Evolutionary conservation across 179 eudicot genomes (phyloP).

Genomic region (Camellia oleifera): DNA sequence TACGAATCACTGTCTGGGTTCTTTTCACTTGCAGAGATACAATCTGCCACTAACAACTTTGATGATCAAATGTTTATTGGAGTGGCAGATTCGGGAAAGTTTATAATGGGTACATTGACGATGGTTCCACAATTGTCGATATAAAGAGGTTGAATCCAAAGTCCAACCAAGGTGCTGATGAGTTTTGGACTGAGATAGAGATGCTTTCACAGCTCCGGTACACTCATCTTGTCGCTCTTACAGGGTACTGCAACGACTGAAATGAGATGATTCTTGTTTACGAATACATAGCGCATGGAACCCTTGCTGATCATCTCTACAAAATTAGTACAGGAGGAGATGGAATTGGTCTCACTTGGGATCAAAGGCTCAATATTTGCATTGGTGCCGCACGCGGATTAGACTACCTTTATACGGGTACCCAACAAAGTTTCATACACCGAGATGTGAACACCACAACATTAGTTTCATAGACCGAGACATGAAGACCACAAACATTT

Average conservation of each 20-base stretch:
- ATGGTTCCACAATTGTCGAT: conserved; percentile 8
- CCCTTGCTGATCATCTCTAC: conserved; percentile 12
- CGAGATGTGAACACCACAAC: too few relatives aligned
- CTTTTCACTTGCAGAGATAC: conserved; percentile 4
- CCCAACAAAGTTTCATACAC: conserved; percentile 1
- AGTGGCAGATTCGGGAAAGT: conserved; percentile 1
- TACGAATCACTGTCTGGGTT: background rate
- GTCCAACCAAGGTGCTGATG: conserved; percentile 13
- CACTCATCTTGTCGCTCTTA: conserved; percentile 12
- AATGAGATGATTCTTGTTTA: conserved; percentile 14
- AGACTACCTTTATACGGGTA: conserved; percentile 8
- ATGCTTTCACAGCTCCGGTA: conserved; percentile 13
- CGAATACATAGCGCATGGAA: conserved; percentile 3
- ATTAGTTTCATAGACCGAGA: background rate
- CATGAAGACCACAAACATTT: conserved; percentile 10
- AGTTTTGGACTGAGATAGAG: conserved; percentile 13
- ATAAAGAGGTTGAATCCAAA: conserved; percentile 9
- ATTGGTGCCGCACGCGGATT: conserved; percentile 11
- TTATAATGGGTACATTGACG: conserved; percentile 1
- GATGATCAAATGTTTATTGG: background rate
- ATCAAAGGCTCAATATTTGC: conserved; percentile 12
- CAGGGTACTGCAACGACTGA: conserved; percentile 4
- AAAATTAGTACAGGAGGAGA: background rate
- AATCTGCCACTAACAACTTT: background rate
- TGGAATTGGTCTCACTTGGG: conserved; percentile 5